Evolutionary conservation across 1,284 basidiomycete species (phyloP).

Genomic region (Tilletia setariae): DNA sequence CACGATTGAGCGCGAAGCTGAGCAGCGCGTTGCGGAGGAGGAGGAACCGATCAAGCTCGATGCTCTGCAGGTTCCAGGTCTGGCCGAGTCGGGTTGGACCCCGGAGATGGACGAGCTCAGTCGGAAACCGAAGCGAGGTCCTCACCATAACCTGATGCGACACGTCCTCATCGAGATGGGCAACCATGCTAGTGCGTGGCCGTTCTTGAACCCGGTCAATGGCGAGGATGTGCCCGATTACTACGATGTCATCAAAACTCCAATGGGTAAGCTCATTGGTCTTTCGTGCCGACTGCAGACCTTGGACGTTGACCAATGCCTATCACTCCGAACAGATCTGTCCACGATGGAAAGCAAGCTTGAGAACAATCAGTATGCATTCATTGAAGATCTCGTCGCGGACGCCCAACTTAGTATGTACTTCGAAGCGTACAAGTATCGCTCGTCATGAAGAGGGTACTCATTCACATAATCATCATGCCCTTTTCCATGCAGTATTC

Average conservation of each 20-base stretch:
- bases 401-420: constrained; percentile 63
- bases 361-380: constrained; percentile 70
- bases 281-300: no score
- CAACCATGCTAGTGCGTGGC: constrained; percentile 78
- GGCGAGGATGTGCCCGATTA: constrained; percentile 82
- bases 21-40: constrained; percentile 26
- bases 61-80: constrained; percentile 42
- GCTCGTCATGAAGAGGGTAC: no score
- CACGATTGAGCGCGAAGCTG: constrained; percentile 11
- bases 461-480: no score
- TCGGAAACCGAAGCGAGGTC: constrained; percentile 61
- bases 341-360: constrained; percentile 89
- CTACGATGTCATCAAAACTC: constrained; percentile 81
- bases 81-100: constrained; percentile 83
- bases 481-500: constrained; percentile 60
- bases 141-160: constrained; percentile 69
- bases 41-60: constrained; percentile 40
- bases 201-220: constrained; percentile 79
- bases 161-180: constrained; percentile 79
- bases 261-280: constrained; percentile 72
- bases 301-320: no score
- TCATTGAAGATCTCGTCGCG: constrained; percentile 71
- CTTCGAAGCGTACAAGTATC: no score
- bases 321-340: no score
- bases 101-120: constrained; percentile 76